Percentiles rank a stretch among this genome's conserved stretches.
phyloP scores from a whole-genome alignment of 441 rosid species.

The Corymbia calophylla region DNA sequence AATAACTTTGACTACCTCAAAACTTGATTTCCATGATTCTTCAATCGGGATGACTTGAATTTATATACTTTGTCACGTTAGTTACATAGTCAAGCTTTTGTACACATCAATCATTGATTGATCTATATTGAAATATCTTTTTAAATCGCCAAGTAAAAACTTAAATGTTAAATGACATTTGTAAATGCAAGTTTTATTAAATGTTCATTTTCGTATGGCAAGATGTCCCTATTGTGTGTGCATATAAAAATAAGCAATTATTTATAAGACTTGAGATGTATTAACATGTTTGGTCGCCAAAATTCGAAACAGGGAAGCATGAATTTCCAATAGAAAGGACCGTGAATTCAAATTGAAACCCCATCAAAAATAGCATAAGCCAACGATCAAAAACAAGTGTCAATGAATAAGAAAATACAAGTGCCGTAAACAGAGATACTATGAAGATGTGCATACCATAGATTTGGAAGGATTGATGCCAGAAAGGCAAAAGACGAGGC shows the following conservation, averaged over 20 bases:
- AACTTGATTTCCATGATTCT: too few species aligned
- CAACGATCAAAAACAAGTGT: slow-evolving; percentile 3
- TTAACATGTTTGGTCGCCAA: too few species aligned
- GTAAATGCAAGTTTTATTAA: neutral
- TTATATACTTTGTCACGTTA: too few species aligned
- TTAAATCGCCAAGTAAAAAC: too few species aligned
- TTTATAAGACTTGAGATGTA: too few species aligned
- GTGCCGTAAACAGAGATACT: neutral
- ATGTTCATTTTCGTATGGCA: neutral
- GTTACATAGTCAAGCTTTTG: too few species aligned
- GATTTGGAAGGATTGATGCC: neutral
- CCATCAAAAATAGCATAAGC: neutral
- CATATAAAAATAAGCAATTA: neutral
- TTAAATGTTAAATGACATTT: neutral
- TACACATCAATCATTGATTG: too few species aligned
- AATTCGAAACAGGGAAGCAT: too few species aligned
- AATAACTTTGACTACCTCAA: too few species aligned
- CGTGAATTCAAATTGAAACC: neutral
- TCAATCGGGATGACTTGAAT: too few species aligned
- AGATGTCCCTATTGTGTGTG: neutral
- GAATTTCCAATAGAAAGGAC: neutral
- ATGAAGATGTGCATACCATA: neutral
- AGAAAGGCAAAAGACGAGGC: neutral
- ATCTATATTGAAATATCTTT: too few species aligned
- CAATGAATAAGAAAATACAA: neutral